Percentiles rank a stretch among this genome's conserved stretches.
phyloP scores from a whole-genome alignment of 805 yeast species.

The Candida ovalis region DNA sequence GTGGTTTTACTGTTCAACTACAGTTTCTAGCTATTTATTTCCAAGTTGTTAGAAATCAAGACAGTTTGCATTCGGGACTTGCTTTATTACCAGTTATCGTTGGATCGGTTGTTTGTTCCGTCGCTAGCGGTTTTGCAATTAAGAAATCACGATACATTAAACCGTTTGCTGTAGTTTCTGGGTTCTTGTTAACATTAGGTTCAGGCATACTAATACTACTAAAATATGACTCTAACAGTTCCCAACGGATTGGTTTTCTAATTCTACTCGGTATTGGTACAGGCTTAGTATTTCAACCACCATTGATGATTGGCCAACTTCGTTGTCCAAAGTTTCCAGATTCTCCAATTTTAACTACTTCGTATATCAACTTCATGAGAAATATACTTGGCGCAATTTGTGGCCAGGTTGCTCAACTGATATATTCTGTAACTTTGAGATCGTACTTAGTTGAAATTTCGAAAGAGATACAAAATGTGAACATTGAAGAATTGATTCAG shows the following conservation, averaged over 20 bases:
- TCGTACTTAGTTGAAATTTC: neutral
- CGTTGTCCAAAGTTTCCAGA: slow-evolving; percentile 50
- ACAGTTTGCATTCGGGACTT: slow-evolving; percentile 44
- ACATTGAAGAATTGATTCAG: neutral
- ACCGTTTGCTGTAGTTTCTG: slow-evolving; percentile 36
- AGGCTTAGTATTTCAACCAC: slow-evolving; percentile 44
- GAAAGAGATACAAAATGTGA: neutral
- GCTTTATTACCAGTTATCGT: slow-evolving; percentile 41
- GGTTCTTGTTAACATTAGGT: slow-evolving; percentile 38
- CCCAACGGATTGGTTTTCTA: slow-evolving; percentile 40
- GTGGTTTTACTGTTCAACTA: slow-evolving; percentile 36
- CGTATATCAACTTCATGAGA: slow-evolving; percentile 42
- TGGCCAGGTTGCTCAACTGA: neutral
- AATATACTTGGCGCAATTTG: slow-evolving; percentile 39
- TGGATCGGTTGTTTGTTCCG: slow-evolving; percentile 37
- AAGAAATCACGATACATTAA: slow-evolving; percentile 38
- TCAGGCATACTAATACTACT: slow-evolving; percentile 43
- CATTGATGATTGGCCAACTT: slow-evolving; percentile 40
- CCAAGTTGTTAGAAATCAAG: slow-evolving; percentile 41
- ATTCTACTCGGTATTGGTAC: slow-evolving; percentile 42
- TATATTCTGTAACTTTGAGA: neutral
- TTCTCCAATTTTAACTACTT: slow-evolving; percentile 43
- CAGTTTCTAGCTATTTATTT: slow-evolving; percentile 44
- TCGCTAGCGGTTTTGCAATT: slow-evolving; percentile 36
- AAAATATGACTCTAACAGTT: slow-evolving; percentile 32